Conservation (phyloP, 2,329 filamentous ascomycete species). For the Cladosporium sphaerospermum region DNA sequence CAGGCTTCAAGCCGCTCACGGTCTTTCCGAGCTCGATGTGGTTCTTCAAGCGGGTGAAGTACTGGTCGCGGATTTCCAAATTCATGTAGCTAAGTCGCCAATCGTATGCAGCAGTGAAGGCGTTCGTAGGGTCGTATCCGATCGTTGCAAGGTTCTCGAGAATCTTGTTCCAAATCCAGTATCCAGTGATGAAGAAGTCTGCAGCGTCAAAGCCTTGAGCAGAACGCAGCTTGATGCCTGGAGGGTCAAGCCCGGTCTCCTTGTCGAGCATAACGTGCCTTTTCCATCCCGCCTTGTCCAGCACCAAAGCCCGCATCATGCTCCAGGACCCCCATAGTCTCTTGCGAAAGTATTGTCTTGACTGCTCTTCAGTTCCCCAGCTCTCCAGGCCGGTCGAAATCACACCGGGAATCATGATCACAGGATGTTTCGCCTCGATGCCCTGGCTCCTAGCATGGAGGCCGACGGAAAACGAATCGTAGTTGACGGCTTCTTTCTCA, state of each 20-base stretch:
- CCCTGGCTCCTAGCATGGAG: slow-evolving; percentile 76
- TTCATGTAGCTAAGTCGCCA: slow-evolving; percentile 90
- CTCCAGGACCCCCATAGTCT: slow-evolving; percentile 96
- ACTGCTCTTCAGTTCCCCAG: slow-evolving; percentile 83
- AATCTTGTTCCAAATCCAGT: slow-evolving; percentile 99
- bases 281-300: slow-evolving; percentile 94
- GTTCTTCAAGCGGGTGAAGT: slow-evolving; percentile 83
- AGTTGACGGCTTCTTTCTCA: slow-evolving; percentile 80
- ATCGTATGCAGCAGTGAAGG: slow-evolving; percentile 69
- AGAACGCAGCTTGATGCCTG: slow-evolving; percentile 80
- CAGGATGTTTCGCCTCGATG: slow-evolving; percentile 72
- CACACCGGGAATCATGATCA: slow-evolving; percentile 96
- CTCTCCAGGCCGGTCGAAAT: slow-evolving; percentile 96
- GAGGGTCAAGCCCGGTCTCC: slow-evolving; percentile 81
- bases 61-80: slow-evolving; percentile 83
- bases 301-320: slow-evolving; percentile 92
- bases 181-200: slow-evolving; percentile 83
- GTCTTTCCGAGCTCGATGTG: slow-evolving; percentile 79
- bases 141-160: slow-evolving; percentile 93
- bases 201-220: slow-evolving; percentile 96
- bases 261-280: slow-evolving; percentile 95
- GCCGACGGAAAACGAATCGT: slow-evolving; percentile 90
- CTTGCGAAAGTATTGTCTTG: slow-evolving; percentile 87
- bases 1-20: slow-evolving; percentile 71
- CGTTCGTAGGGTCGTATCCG: slow-evolving; percentile 83